These are phyloP conservation scores for Cyphellophora europaea DNA, from an alignment of 2,329 filamentous ascomycete genomes.

Conservation along the genomic window DNA sequence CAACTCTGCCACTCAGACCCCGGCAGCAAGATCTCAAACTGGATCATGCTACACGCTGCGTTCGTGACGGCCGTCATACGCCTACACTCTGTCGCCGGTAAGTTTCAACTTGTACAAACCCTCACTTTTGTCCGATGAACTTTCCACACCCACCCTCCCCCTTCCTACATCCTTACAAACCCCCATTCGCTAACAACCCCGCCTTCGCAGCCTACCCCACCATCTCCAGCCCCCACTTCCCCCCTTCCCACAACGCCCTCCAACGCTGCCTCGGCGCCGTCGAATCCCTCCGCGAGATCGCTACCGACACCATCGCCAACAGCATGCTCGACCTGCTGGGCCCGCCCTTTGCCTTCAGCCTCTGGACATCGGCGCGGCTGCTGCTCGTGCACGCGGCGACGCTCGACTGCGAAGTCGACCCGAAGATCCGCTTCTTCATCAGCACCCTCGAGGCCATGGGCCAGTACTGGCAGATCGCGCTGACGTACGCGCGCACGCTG, in stretches of 20 bases:
- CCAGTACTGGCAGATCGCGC: constrained; percentile 74
- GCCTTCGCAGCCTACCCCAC: constrained; percentile 91
- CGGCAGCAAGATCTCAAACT: constrained; percentile 39
- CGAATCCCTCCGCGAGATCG: constrained; percentile 69
- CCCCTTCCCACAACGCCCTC: constrained; percentile 71
- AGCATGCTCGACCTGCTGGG: constrained; percentile 70
- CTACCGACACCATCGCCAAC: constrained; percentile 67
- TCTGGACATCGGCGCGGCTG: constrained; percentile 74
- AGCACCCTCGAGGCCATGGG: constrained; percentile 75
- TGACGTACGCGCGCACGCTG: constrained; percentile 69
- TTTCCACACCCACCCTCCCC: no score
- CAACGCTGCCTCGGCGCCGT: constrained; percentile 77
- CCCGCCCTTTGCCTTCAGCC: constrained; percentile 79
- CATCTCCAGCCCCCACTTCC: constrained; percentile 79
- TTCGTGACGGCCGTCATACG: constrained; percentile 88
- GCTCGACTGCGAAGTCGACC: constrained; percentile 52
- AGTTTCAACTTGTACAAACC: no score
- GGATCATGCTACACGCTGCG: constrained; percentile 85
- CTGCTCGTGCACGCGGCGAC: constrained; percentile 75
- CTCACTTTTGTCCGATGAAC: no score
- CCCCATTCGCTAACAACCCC: no score
- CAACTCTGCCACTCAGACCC: constrained; percentile 60
- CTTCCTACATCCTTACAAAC: no score
- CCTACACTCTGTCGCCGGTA: constrained; percentile 80
- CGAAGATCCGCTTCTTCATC: constrained; percentile 72